A percentile compares a stretch with the other conserved stretches of the same genome.
These are phyloP conservation scores for Apostasia ramifera DNA, from an alignment of 106 monocot species.

Conservation along the genomic window DNA sequence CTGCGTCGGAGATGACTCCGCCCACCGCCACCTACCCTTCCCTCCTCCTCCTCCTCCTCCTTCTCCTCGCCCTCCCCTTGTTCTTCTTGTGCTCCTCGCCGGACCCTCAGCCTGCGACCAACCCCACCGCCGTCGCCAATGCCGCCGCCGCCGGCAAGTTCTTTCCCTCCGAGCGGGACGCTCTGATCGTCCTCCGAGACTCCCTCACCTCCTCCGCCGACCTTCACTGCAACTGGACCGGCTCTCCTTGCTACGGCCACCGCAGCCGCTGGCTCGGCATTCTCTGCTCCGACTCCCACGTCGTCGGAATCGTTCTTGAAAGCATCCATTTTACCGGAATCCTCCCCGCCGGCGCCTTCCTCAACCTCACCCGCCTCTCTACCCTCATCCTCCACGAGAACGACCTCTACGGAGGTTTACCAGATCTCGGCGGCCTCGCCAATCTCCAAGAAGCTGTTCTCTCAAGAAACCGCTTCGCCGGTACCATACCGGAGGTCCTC, in stretches of 20 bases:
- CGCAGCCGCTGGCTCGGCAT: constrained; percentile 56
- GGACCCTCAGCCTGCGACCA: no score
- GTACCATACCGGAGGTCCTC: constrained; percentile 34
- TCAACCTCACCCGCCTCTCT: constrained; percentile 20
- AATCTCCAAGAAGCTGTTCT: constrained; percentile 26
- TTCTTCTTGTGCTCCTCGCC: no score
- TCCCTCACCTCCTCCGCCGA: constrained; percentile 26
- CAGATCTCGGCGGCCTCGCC: constrained; percentile 20
- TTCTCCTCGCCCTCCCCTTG: no score
- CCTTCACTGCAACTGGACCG: constrained; percentile 64
- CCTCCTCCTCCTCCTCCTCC: no score
- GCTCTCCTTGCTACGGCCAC: constrained; percentile 37
- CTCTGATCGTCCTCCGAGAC: constrained; percentile 38
- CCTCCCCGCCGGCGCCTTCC: constrained; percentile 14
- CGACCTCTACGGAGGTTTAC: constrained; percentile 41
- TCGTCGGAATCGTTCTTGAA: constrained; percentile 26
- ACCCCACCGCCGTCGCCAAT: no score
- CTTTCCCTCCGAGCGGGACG: constrained; percentile 24
- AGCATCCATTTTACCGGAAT: constrained; percentile 43
- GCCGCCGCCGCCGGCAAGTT: neutral
- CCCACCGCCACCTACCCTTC: no score
- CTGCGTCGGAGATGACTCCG: no score
- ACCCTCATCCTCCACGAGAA: constrained; percentile 34
- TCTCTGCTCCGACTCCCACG: constrained; percentile 29
- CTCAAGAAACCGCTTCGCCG: constrained; percentile 43